Evolutionary conservation across 192 early-diverging fungal genomes (phyloP).

Genomic region (Chytriomyces hyalinus): DNA sequence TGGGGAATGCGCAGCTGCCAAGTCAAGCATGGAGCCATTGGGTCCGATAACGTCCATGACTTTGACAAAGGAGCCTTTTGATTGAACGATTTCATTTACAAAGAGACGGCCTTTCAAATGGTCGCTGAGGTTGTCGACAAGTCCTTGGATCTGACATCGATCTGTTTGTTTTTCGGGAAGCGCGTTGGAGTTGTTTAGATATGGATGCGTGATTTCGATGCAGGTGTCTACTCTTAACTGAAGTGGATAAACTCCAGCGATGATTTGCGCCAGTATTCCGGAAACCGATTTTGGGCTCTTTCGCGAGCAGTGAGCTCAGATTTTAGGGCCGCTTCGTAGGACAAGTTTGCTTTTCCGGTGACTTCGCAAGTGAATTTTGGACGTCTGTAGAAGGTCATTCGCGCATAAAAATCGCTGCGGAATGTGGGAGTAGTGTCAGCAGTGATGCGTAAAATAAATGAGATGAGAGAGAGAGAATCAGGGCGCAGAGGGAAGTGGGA

Average conservation of each 20-base stretch:
- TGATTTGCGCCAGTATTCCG: slow-evolving; percentile 65
- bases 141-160: slow-evolving; percentile 49
- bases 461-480: neutral
- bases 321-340: slow-evolving; percentile 79
- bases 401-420: slow-evolving; percentile 72
- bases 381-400: slow-evolving; percentile 70
- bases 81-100: slow-evolving; percentile 55
- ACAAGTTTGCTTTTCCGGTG: slow-evolving; percentile 75
- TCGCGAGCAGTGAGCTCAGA: slow-evolving; percentile 73
- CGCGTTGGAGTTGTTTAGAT: too few species aligned
- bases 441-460: neutral
- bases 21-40: neutral
- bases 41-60: slow-evolving; percentile 9
- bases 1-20: slow-evolving; percentile 4
- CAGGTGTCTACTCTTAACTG: slow-evolving; percentile 45
- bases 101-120: slow-evolving; percentile 62
- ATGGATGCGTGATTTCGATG: neutral
- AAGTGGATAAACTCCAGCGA: slow-evolving; percentile 75
- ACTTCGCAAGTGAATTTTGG: slow-evolving; percentile 78
- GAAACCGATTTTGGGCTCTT: slow-evolving; percentile 68
- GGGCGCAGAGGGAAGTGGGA: neutral
- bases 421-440: neutral
- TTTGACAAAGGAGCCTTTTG: slow-evolving; percentile 7
- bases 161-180: neutral
- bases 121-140: slow-evolving; percentile 67